Evolutionary conservation across 768 basidiomycete genomes (phyloP), one percentile per base, ranked within the genome.

Genomic region (Suillus weaverae): DNA sequence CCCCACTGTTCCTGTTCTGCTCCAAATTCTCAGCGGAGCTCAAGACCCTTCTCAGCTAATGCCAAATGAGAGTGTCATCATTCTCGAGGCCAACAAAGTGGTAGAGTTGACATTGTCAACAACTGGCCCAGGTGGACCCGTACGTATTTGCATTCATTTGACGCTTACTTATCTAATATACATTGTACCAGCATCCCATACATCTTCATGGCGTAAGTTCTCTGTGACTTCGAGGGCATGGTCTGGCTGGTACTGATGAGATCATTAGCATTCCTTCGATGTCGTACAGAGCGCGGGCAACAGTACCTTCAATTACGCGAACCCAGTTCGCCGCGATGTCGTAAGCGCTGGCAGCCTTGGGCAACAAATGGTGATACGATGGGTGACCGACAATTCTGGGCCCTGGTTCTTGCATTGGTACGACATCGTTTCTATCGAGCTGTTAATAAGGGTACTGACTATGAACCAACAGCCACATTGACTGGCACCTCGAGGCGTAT

Each of bases 271-370:
- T 66, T 66, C 74, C 8, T 85, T 85, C 66, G 75, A 77, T 50
- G 83, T 84, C 26, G 71, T 84, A 30, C 72, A 79, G 61, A 80
- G 79, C 57, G 81, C 83, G 4, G 50, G 69, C 38, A 62, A 65
- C 2, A 64, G 50, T 13, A 26, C 26, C 1, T 76, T 74, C 69
- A 85, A 85, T 70, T 84, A 80, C 44, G 67, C 64, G 9, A 87
- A 90, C 73, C 90, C 90, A 0, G 80, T 81, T 55, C 74, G 80
- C 64, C 75, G 84, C 48, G 85, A 86, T 64, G 83, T 81, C 0
- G 77, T 84, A 6, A 71, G 66, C 62, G 71, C 75, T 10, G 73
- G 71, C 5, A 41, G 26, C 7, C 7, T 8, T 8, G 60, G 66
- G 1, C 71, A 73, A 39, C 68, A 69, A 20, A 80, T 81, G 33